Conservation (phyloP, 192 early-diverging fungal genomes). For the Backusella mclennaniae region DNA sequence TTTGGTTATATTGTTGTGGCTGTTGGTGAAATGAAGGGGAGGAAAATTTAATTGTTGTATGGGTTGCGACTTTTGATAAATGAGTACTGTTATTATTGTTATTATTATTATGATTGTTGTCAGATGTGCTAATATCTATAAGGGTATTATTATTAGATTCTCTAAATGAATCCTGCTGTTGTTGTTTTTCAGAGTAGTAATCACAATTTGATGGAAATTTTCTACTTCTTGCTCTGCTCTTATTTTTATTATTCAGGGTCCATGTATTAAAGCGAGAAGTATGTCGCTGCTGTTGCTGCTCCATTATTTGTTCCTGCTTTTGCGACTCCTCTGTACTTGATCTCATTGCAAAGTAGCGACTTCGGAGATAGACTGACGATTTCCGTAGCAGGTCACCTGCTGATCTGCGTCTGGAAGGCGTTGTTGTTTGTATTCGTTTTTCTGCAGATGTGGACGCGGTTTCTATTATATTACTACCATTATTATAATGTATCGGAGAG, state of each 20-base stretch:
- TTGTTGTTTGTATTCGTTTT: constrained; percentile 2
- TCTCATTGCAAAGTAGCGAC: background rate
- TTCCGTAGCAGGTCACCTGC: background rate
- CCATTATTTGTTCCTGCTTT: background rate
- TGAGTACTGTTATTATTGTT: background rate
- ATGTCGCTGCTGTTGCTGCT: background rate
- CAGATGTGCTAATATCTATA: background rate
- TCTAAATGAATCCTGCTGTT: background rate
- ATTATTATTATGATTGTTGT: background rate
- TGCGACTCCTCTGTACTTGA: background rate
- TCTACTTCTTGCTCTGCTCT: background rate
- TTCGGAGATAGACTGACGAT: constrained; percentile 8
- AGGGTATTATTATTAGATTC: background rate
- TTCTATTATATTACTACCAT: background rate
- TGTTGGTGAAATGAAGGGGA: background rate
- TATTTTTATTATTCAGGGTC: constrained; percentile 2
- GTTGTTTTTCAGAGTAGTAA: background rate
- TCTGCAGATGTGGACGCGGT: constrained; percentile 4
- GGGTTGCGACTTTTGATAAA: constrained; percentile 27
- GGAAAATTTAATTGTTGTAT: constrained; percentile 29
- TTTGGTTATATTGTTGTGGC: background rate
- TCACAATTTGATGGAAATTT: background rate
- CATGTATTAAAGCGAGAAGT: constrained; percentile 3
- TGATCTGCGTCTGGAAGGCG: constrained; percentile 2
- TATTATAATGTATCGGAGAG: background rate